Evolutionary conservation across 306 rosid genomes (phyloP).

Genomic region (Trifolium dubium): DNA sequence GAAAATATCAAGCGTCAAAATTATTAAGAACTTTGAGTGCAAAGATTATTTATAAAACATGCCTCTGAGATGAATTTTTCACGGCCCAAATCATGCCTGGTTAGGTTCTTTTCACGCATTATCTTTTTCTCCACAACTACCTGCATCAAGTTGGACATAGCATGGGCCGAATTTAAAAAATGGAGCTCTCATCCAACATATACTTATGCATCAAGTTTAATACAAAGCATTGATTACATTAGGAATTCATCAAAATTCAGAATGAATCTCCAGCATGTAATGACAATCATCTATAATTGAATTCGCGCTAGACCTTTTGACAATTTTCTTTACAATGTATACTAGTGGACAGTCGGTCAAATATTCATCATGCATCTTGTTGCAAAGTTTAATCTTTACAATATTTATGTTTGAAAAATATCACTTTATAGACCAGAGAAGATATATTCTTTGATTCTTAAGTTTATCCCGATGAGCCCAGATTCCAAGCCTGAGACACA

Average conservation of each 20-base stretch:
- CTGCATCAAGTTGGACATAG: slow-evolving; percentile 40
- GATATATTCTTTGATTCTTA: not conserved
- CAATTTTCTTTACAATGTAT: not conserved
- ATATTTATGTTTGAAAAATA: not conserved
- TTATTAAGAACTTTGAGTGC: slow-evolving; percentile 6
- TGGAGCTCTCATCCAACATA: not conserved
- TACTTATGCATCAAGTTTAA: not conserved
- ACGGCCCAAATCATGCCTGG: slow-evolving; percentile 90
- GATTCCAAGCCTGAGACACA: slow-evolving; percentile 7
- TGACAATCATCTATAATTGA: not conserved
- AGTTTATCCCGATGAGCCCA: too few relatives aligned
- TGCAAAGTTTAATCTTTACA: not conserved
- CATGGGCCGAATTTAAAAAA: not conserved
- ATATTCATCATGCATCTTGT: not conserved
- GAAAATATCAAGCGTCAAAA: slow-evolving; percentile 31
- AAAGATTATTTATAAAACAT: slow-evolving; percentile 44
- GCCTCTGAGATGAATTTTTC: slow-evolving; percentile 78
- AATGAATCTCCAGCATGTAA: not conserved
- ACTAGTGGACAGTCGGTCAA: not conserved
- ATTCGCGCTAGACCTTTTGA: not conserved
- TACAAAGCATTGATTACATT: not conserved
- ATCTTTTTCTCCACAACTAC: slow-evolving; percentile 98
- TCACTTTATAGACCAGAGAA: not conserved
- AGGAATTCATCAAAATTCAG: not conserved
- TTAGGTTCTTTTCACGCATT: slow-evolving; percentile 72